Evolutionary conservation across 768 basidiomycete genomes (phyloP).

Genomic region (Tricholoma terreum): DNA sequence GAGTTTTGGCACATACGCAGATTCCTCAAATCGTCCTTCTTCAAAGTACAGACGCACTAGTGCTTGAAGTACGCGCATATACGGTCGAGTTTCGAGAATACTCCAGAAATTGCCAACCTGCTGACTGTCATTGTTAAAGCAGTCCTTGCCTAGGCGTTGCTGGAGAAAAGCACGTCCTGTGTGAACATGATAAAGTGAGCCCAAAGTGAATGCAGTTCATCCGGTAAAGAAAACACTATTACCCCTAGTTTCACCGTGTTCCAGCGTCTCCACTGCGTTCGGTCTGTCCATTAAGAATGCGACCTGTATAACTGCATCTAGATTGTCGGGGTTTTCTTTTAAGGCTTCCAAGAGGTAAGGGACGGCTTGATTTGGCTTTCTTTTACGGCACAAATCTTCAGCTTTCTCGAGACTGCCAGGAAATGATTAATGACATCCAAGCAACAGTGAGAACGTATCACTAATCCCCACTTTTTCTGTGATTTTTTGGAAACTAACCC

Average conservation of each 20-base stretch:
- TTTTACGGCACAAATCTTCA: conserved; percentile 30
- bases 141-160: conserved; percentile 25
- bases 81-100: conserved; percentile 39
- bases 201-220: too few relatives aligned
- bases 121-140: conserved; percentile 36
- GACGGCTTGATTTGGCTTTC: conserved; percentile 31
- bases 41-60: conserved; percentile 34
- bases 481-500: conserved; percentile 27
- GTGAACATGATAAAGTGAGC: background rate
- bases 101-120: conserved; percentile 36
- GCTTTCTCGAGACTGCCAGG: conserved; percentile 32
- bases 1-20: conserved; percentile 26
- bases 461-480: conserved; percentile 21
- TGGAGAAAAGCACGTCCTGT: conserved; percentile 15
- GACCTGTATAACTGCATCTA: conserved; percentile 37
- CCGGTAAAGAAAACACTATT: background rate
- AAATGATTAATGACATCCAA: background rate
- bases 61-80: conserved; percentile 43
- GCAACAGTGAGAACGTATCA: background rate
- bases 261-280: conserved; percentile 20
- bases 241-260: conserved; percentile 17
- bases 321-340: conserved; percentile 34
- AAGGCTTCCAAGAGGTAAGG: conserved; percentile 40
- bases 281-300: conserved; percentile 25
- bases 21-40: conserved; percentile 27